Evolutionary conservation across 2,329 filamentous ascomycete genomes (phyloP), one percentile per base, ranked within the genome.

Genomic region (Lithohypha guttulata): DNA sequence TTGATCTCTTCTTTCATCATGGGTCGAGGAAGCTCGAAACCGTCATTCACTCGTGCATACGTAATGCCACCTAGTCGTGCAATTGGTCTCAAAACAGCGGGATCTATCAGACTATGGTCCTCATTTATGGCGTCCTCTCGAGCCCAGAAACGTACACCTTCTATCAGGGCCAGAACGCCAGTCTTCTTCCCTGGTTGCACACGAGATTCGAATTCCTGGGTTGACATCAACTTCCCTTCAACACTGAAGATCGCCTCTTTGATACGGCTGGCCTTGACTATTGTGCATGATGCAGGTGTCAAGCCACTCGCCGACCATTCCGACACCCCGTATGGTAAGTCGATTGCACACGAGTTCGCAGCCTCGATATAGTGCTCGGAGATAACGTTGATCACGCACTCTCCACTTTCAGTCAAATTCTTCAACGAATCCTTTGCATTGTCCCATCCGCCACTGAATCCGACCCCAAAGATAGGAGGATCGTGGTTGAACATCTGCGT

Each of bases 381-480:
- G 54, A 95, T 83, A 55, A 94, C 83, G 63, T 91, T 94, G 64
- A 95, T 79, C 42, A 78, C 75, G 61, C 83, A 89, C 64, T 94
- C 84, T 31, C 70, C 64, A 0, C 72, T 77, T 25, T 81, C 81
- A 6, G 71, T 53, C 41, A 95, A 63, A 57, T 93, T 93, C 51
- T 68, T 69, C 39, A 93, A 65, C 25, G 81, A 79, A 59, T 95
- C 87, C 60, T 94, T 95, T 14, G 80, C 75, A 3, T 64, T 60
- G 15, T 70, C 65, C 39, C 69, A 62, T 1, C 70, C 69, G 2
- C 71, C 73, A 0, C 69, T 64, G 42, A 77, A 75, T 0, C 76
- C 75, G 4, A 80, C 64, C 6, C 75, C 71, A 59, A 95, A 93
- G 29, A 93, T 66, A 0, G 87, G 87, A 3, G 87, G 89, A 56